These are phyloP conservation scores for Lactarius sanguifluus DNA, from an alignment of 768 basidiomycete species.

Conservation along the genomic window DNA sequence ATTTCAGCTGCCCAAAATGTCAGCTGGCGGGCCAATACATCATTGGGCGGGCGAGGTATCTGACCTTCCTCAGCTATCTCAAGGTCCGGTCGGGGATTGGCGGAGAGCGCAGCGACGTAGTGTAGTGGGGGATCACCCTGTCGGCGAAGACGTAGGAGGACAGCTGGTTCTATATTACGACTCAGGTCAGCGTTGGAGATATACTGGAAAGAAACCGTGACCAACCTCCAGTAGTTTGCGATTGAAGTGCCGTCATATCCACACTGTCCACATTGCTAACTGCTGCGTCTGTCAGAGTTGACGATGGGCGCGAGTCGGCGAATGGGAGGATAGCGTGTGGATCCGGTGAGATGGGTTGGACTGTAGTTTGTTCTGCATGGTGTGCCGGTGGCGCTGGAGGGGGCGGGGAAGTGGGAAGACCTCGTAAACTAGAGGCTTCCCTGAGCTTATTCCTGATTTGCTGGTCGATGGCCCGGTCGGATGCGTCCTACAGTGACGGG, in stretches of 20 bases:
- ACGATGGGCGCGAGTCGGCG: not conserved
- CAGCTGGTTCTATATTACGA: not conserved
- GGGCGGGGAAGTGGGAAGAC: not conserved
- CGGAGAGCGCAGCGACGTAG: not conserved
- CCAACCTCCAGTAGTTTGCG: slow-evolving; percentile 3
- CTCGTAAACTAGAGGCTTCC: not conserved
- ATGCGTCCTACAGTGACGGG: not conserved
- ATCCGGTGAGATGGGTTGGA: not conserved
- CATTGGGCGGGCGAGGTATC: not conserved
- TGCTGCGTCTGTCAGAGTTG: not conserved
- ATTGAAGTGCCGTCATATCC: not conserved
- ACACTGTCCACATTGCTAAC: not conserved
- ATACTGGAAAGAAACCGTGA: not conserved
- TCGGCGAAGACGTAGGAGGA: not conserved
- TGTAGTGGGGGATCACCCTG: not conserved
- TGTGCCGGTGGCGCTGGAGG: not conserved
- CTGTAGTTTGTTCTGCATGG: not conserved
- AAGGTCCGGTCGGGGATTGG: not conserved
- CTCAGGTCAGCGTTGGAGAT: not conserved
- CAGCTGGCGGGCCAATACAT: not conserved
- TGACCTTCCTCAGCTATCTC: not conserved
- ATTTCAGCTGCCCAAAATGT: not conserved
- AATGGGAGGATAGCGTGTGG: not conserved
- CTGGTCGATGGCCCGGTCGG: not conserved
- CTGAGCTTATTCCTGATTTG: not conserved